A percentile compares a stretch with the other conserved stretches of the same genome.
Evolutionary conservation across 768 basidiomycete species (phyloP).

Genomic region (Gyrodon lividus): DNA sequence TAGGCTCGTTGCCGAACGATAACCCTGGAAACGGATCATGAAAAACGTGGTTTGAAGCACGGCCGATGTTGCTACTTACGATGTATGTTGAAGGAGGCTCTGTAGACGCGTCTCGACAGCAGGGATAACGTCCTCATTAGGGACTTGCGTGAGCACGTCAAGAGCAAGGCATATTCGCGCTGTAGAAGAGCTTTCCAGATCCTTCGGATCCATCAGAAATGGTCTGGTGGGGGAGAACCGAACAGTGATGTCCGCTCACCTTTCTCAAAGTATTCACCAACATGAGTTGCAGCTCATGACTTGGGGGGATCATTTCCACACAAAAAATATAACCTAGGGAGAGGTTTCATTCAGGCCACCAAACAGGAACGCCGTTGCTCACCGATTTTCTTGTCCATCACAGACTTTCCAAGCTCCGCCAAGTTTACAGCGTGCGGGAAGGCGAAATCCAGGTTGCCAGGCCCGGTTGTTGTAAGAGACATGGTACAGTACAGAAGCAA

Average conservation of each 20-base stretch:
- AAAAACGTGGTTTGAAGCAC: conserved; percentile 1
- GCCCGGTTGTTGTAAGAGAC: conserved; percentile 41
- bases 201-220: conserved; percentile 42
- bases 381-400: conserved; percentile 72
- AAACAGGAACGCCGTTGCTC: conserved; percentile 8
- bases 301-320: conserved; percentile 62
- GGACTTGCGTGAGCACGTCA: conserved; percentile 60
- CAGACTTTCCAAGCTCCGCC: conserved; percentile 62
- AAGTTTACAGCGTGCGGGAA: conserved; percentile 75
- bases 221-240: neutral
- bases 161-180: conserved; percentile 69
- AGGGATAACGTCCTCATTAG: conserved; percentile 69
- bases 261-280: conserved; percentile 85
- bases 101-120: conserved; percentile 68
- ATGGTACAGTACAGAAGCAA: conserved; percentile 69
- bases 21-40: conserved; percentile 37
- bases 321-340: conserved; percentile 76
- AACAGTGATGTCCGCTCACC: conserved; percentile 36
- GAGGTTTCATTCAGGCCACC: conserved; percentile 1
- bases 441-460: conserved; percentile 63
- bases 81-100: conserved; percentile 66
- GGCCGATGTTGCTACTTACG: conserved; percentile 58
- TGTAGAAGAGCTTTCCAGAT: conserved; percentile 59
- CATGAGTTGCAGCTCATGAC: conserved; percentile 77
- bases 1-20: conserved; percentile 63